phyloP scores from a whole-genome alignment of 1,139 yeast genomes.

The Kodamaea alishanica region DNA sequence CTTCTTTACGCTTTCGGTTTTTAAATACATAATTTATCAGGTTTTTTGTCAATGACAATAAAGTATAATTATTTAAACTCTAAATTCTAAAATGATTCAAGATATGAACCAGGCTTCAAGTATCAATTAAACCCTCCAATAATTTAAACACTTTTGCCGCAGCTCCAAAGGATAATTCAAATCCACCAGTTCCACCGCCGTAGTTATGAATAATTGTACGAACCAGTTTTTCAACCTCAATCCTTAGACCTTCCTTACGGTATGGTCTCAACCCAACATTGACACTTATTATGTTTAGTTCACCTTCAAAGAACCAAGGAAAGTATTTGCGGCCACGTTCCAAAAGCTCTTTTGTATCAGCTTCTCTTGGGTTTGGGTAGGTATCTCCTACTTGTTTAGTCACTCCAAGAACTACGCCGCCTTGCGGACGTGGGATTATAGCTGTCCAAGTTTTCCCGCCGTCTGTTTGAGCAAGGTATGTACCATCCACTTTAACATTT shows the following conservation, averaged over 20 bases:
- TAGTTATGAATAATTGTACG: slow-evolving; percentile 50
- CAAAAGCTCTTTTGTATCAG: slow-evolving; percentile 46
- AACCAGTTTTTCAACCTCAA: slow-evolving; percentile 35
- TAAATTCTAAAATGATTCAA: too few relatives aligned
- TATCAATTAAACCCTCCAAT: not conserved
- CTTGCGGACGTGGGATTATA: slow-evolving; percentile 59
- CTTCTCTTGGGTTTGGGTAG: slow-evolving; percentile 28
- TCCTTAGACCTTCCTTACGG: slow-evolving; percentile 54
- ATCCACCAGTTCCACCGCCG: slow-evolving; percentile 75
- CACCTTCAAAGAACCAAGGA: slow-evolving; percentile 48
- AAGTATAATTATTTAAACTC: too few relatives aligned
- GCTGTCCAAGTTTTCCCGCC: slow-evolving; percentile 61
- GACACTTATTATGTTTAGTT: slow-evolving; percentile 40
- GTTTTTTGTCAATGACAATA: too few relatives aligned
- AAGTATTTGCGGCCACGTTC: slow-evolving; percentile 43
- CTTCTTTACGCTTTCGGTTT: too few relatives aligned
- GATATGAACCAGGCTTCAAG: too few relatives aligned
- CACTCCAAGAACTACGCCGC: slow-evolving; percentile 70
- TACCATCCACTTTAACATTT: slow-evolving; percentile 20
- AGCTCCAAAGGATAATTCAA: slow-evolving; percentile 65
- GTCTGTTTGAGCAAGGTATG: slow-evolving; percentile 57
- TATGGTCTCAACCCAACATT: slow-evolving; percentile 79
- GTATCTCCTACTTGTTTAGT: slow-evolving; percentile 52
- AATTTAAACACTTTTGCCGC: slow-evolving; percentile 36
- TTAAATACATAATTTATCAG: too few relatives aligned